Evolutionary conservation across 148 eudicot genomes (phyloP), one percentile per base, ranked within the genome.

Genomic region (Fagopyrum esculentum): DNA sequence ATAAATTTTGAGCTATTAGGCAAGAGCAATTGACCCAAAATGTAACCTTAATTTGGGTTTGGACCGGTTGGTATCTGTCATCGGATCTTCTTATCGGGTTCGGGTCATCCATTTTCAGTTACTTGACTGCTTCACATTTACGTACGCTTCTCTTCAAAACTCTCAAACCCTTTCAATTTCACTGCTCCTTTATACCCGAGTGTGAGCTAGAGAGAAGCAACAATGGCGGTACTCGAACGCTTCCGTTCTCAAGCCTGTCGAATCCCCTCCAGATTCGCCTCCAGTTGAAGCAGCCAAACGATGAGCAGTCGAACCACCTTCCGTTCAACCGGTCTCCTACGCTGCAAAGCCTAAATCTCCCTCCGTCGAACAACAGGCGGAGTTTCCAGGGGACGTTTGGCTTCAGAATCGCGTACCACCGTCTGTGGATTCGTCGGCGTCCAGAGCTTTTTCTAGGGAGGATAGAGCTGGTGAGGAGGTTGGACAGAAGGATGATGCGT

Each of bases 361-460:
- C 69, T 76, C 63, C 64, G 47, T 56, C 73, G 45, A 6, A 40
- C 50, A 64, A 15, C 12, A 71, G 8, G 16, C 48, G 22, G 35
- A 45, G 47, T 1, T 35, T 5, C 59, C 30, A 49, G 12, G 13
- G 15, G 52, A 35, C 40, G 40, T 35, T 35, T 35, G 40, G 40
- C 40, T 35, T 35, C 40, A 35, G 40, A 35, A 35, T 35, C 40
- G 40, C 2, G 40, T 35, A 35, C 40, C 40, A 35, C 40, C 40
- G 40, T 35, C 13, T 45, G 15, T 13, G 54, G 69, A 74, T 57
- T 9, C 70, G 35, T 54, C 64, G 0, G 76, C 72, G 12, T 66
- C 55, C 11, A 70, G 74, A 45, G 22, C 56, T 16, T 82, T 89
- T 84, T 85, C 86, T 10, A 80, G 91, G 15, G 98, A 92, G 76